Evolutionary conservation across 2,329 filamentous ascomycete genomes (phyloP).

Genomic region (Claviceps quebecensis): DNA sequence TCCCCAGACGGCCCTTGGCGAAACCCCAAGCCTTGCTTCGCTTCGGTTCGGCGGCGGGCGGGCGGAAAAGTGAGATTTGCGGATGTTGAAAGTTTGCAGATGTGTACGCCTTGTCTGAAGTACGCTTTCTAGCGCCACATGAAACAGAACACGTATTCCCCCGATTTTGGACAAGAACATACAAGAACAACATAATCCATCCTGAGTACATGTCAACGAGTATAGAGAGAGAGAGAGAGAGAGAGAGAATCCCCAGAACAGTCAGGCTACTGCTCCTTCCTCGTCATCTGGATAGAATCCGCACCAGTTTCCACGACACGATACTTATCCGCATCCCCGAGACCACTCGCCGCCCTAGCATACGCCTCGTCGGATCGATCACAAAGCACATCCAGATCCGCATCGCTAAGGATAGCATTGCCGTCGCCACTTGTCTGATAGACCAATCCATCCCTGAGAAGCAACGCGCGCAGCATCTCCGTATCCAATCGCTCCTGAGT

Average conservation of each 20-base stretch:
- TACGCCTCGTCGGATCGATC: conserved; percentile 57
- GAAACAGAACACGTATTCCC: no score
- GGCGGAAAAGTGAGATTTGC: no score
- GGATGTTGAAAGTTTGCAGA: no score
- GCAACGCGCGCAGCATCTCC: conserved; percentile 45
- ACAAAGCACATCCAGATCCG: conserved; percentile 64
- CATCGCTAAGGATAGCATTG: conserved; percentile 55
- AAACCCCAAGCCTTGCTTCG: no score
- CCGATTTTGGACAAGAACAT: no score
- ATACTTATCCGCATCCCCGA: conserved; percentile 58
- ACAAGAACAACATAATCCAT: no score
- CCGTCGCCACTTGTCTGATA: conserved; percentile 38
- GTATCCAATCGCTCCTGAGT: conserved; percentile 40
- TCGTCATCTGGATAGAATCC: conserved; percentile 33
- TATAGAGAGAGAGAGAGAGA: not conserved
- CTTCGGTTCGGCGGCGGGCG: no score
- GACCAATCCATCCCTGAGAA: conserved; percentile 59
- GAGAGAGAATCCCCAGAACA: not conserved
- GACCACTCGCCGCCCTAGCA: conserved; percentile 60
- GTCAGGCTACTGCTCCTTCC: conserved; percentile 7
- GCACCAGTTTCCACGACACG: conserved; percentile 65
- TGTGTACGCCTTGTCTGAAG: no score
- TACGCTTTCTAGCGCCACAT: no score
- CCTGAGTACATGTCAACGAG: not conserved
- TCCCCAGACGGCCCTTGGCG: no score